Conservation (phyloP, 1,284 basidiomycete genomes). For the Veloporphyrellus conicus region DNA sequence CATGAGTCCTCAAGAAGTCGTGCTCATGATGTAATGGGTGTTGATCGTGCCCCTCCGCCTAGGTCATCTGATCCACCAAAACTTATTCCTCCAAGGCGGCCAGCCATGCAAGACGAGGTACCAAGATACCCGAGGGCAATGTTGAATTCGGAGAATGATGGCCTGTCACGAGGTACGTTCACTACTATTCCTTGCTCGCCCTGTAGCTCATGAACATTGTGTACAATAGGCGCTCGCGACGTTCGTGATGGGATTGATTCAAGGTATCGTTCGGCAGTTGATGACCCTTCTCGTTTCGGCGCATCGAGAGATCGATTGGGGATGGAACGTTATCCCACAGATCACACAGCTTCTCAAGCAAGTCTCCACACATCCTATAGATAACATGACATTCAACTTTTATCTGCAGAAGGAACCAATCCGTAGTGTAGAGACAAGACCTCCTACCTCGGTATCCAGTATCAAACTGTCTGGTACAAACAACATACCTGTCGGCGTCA, state of each 20-base stretch:
- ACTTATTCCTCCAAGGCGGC: conserved; percentile 14
- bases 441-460: conserved; percentile 14
- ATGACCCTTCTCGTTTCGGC: conserved; percentile 17
- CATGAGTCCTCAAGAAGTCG: conserved; percentile 24
- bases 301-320: conserved; percentile 19
- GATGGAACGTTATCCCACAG: conserved; percentile 20
- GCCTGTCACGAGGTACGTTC: conserved; percentile 15
- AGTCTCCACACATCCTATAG: conserved; percentile 5
- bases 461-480: conserved; percentile 35
- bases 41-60: conserved; percentile 26
- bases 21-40: conserved; percentile 26
- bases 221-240: conserved; percentile 19
- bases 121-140: conserved; percentile 41
- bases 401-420: conserved; percentile 24
- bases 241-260: conserved; percentile 21
- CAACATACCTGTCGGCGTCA: conserved; percentile 29
- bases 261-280: conserved; percentile 16
- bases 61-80: conserved; percentile 25
- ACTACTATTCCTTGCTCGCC: not conserved
- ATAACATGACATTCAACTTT: not conserved
- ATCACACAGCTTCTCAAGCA: conserved; percentile 19
- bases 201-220: not conserved
- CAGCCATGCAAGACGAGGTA: conserved; percentile 25
- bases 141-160: conserved; percentile 29
- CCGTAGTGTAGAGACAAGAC: conserved; percentile 20